These are phyloP conservation scores for Aureobasidium sp. DNA, from an alignment of 2,329 filamentous ascomycete species.

Conservation along the genomic window DNA sequence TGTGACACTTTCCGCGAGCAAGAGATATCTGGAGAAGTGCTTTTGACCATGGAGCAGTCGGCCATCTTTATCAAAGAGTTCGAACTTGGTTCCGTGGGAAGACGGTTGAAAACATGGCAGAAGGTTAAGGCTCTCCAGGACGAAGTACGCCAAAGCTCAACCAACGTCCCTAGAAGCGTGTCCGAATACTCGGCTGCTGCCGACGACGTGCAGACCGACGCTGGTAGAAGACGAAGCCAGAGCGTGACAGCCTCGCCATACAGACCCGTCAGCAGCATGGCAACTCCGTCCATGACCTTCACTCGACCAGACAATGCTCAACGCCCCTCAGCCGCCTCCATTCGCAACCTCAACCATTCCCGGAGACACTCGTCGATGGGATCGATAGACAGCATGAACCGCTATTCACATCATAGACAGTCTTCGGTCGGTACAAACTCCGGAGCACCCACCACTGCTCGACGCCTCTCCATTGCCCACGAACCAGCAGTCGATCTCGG, in stretches of 20 bases:
- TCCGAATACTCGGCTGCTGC: slow-evolving; percentile 37
- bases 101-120: slow-evolving; percentile 89
- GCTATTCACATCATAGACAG: slow-evolving; percentile 46
- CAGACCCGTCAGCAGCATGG: background rate
- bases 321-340: slow-evolving; percentile 31
- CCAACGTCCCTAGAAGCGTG: slow-evolving; percentile 29
- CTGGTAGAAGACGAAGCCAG: slow-evolving; percentile 39
- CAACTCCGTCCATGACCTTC: slow-evolving; percentile 20
- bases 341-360: slow-evolving; percentile 61
- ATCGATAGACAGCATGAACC: slow-evolving; percentile 41
- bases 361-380: slow-evolving; percentile 85
- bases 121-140: slow-evolving; percentile 90
- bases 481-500: background rate
- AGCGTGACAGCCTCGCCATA: slow-evolving; percentile 4
- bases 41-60: slow-evolving; percentile 90
- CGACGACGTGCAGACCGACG: slow-evolving; percentile 33
- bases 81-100: slow-evolving; percentile 82
- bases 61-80: slow-evolving; percentile 95
- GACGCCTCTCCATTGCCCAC: slow-evolving; percentile 5
- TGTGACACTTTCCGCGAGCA: slow-evolving; percentile 94
- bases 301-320: slow-evolving; percentile 27
- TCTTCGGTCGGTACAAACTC: slow-evolving; percentile 36
- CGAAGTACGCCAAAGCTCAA: slow-evolving; percentile 62
- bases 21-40: slow-evolving; percentile 88
- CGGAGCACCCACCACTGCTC: background rate